Percentiles rank a stretch among this genome's conserved stretches.
These are phyloP conservation scores for Oemleria cerasiformis DNA, from an alignment of 306 rosid genomes.

Conservation along the genomic window DNA sequence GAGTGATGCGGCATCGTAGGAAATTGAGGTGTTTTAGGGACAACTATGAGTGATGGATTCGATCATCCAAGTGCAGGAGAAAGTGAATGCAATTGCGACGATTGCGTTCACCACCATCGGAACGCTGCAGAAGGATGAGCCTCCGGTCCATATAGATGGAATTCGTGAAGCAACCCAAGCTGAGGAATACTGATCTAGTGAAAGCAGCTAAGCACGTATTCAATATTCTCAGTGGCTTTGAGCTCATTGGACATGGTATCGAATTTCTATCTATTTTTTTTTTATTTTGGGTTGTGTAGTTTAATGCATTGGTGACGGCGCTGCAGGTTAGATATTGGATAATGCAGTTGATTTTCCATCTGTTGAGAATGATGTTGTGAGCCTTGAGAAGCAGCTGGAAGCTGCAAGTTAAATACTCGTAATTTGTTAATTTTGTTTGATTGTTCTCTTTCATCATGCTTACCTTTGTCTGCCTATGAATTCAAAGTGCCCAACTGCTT, in stretches of 20 bases:
- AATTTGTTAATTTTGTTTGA: not conserved
- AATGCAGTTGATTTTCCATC: no score
- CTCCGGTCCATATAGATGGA: constrained; percentile 4
- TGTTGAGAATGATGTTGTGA: constrained; percentile 7
- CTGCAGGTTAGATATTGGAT: no score
- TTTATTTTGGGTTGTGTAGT: not conserved
- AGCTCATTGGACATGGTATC: not conserved
- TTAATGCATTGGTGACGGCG: constrained; percentile 17
- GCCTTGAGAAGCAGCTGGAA: constrained; percentile 22
- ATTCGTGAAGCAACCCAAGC: constrained; percentile 20
- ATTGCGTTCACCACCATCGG: constrained; percentile 15
- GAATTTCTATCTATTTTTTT: not conserved
- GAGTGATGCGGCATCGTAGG: constrained; percentile 29
- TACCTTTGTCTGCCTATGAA: no score
- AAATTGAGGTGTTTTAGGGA: constrained; percentile 35
- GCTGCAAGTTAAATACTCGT: constrained; percentile 5
- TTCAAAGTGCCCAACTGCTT: no score
- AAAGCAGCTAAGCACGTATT: constrained; percentile 15
- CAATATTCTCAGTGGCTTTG: not conserved
- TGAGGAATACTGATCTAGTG: constrained; percentile 17
- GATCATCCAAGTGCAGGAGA: constrained; percentile 15
- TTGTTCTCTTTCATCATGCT: no score
- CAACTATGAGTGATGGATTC: not conserved
- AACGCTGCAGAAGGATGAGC: constrained; percentile 2
- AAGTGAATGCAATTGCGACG: constrained; percentile 13